Base-by-base conservation (phyloP, 306 rosid species). In the Fagus sylvatica region DNA sequence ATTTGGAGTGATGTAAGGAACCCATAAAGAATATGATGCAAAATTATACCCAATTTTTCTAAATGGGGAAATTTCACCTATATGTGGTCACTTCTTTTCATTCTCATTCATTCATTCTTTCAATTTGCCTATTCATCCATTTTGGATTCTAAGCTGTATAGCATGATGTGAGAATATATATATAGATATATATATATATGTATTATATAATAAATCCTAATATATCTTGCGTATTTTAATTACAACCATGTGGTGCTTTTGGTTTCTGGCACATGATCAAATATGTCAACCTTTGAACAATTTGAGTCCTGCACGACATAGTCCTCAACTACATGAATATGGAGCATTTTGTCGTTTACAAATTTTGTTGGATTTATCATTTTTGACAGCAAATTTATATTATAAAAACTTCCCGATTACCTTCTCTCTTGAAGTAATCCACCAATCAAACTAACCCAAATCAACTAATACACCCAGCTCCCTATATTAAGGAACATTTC, bases 221-320 rank as follows among this genome's bases (percentile, higher is more conserved):
- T 61, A 66, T 85, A 84, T 72, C 77, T 74, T 51, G 72, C 73
- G 78, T 74, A 78, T 48, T 64, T 78, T 73, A 62, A 12, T 64
- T 76, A 80, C 69, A 53, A 22, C 55, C 84, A 83, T 80, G 83
- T 85, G 86, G 76, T 73, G 76, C 76, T 72, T 80, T 75, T 62
- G 69, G 80, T 8, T 82, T 78, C 59, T 74, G 75, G 77, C 86
- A 83, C 85, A 84, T 79, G 89, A 84, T 76, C 33, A 69, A 78
- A 55, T 41, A 71, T 48, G 70, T 78, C 78, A 56, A 75, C 85
- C 74, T 64, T 22, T 5, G 15, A 80, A 53, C 64, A 75, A 79
- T 86, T 86, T 80, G 88, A 91, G 91, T 86, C 87, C 88, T 79
- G 55, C 89, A 91, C 91, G 93, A 77, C 81, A 86, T 69, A n/a